Evolutionary conservation across 345 rosid genomes (phyloP).

Genomic region (Heritiera littoralis): DNA sequence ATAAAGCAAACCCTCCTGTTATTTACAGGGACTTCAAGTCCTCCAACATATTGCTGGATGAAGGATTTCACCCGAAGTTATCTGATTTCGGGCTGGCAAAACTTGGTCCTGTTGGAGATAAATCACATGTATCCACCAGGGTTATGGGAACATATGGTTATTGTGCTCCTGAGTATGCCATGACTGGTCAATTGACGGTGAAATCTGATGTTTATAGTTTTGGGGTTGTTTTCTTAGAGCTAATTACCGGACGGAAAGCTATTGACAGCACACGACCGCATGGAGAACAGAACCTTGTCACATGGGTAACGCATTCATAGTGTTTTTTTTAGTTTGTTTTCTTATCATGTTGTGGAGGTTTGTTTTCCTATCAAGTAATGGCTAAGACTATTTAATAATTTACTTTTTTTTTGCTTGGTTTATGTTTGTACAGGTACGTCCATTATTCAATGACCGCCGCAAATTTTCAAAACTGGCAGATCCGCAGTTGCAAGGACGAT

Average conservation of each 20-base stretch:
- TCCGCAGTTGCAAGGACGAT: conserved; percentile 75
- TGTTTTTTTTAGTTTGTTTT: not conserved
- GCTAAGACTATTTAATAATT: too few species aligned
- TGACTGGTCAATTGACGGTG: conserved; percentile 97
- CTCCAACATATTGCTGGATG: conserved; percentile 86
- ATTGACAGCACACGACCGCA: conserved; percentile 84
- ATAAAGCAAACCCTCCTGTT: conserved; percentile 95
- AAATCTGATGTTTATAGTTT: conserved; percentile 97
- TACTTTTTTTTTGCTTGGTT: too few species aligned
- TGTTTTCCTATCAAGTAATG: too few species aligned
- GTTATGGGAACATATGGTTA: conserved; percentile 99
- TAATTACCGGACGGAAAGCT: conserved; percentile 95
- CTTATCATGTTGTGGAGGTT: too few species aligned
- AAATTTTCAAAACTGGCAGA: conserved; percentile 79
- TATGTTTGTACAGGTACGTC: conserved; percentile 64
- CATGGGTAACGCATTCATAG: conserved; percentile 63
- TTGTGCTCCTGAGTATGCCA: conserved; percentile 99
- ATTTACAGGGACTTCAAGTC: conserved; percentile 97
- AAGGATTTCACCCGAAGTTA: conserved; percentile 92
- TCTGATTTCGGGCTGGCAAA: conserved; percentile 99
- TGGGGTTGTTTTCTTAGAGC: conserved; percentile 92
- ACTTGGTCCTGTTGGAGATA: conserved; percentile 97
- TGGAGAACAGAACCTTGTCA: conserved; percentile 92
- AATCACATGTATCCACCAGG: conserved; percentile 98
- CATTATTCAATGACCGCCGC: conserved; percentile 80